These are phyloP conservation scores for Micractinium sp. DNA, from an alignment of 139 green algal genomes.

Conservation along the genomic window DNA sequence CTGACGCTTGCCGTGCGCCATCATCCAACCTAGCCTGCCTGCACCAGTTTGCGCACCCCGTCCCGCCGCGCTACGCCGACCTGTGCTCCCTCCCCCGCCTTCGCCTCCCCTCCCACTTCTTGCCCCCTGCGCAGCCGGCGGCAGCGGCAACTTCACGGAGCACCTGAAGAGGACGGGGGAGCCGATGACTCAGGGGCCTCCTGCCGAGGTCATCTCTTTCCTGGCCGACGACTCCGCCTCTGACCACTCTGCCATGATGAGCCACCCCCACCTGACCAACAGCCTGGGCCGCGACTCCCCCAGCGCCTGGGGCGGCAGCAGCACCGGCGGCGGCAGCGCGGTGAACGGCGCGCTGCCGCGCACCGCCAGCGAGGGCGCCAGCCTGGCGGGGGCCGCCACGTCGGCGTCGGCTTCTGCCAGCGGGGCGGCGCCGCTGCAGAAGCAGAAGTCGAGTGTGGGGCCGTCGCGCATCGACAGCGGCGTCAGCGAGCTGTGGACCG, in stretches of 20 bases:
- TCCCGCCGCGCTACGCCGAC: no score
- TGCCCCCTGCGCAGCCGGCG: background rate
- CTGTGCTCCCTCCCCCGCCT: background rate
- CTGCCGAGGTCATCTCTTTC: slow-evolving; percentile 27
- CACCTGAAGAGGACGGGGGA: slow-evolving; percentile 8
- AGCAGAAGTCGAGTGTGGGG: background rate
- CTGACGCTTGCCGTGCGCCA: no score
- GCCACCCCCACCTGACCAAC: background rate
- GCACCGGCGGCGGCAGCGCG: background rate
- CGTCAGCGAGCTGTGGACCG: slow-evolving; percentile 46
- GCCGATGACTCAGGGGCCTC: slow-evolving; percentile 7
- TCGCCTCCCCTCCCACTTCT: background rate
- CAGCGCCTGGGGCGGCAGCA: background rate
- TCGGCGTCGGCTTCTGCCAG: background rate
- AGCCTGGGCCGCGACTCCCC: background rate
- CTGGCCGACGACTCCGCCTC: slow-evolving; percentile 1
- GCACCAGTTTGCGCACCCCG: background rate
- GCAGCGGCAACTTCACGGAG: background rate
- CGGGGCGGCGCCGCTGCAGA: background rate
- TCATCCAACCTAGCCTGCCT: background rate
- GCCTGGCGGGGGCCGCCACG: background rate
- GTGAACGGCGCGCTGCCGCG: background rate
- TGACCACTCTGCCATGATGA: slow-evolving; percentile 9
- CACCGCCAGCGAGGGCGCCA: background rate
- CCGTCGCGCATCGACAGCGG: slow-evolving; percentile 11